Evolutionary conservation across 768 basidiomycete species (phyloP).

Genomic region (Hortiboletus campestris): DNA sequence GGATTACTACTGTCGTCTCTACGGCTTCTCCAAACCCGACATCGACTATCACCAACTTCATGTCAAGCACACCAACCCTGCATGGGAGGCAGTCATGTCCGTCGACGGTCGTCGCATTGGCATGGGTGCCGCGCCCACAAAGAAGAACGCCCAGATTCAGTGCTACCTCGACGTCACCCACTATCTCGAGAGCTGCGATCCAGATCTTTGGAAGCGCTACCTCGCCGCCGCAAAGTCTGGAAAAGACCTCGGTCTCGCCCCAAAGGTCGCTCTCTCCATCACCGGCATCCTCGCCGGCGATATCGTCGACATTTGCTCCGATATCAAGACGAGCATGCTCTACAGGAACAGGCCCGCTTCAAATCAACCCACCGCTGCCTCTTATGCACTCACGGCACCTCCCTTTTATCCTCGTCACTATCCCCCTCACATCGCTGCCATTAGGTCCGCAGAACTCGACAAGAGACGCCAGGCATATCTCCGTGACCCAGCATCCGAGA

Average conservation of each 20-base stretch:
- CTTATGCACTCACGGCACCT: conserved; percentile 1
- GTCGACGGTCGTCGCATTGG: conserved; percentile 83
- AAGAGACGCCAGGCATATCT: conserved; percentile 59
- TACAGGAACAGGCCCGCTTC: conserved; percentile 61
- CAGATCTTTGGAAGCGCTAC: conserved; percentile 74
- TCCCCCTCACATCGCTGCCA: conserved; percentile 32
- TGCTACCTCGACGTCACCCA: conserved; percentile 87
- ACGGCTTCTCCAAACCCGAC: conserved; percentile 70
- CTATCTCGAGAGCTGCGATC: conserved; percentile 85
- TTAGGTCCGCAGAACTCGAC: conserved; percentile 59
- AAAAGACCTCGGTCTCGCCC: conserved; percentile 68
- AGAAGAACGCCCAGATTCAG: conserved; percentile 67
- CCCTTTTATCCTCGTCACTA: conserved; percentile 28
- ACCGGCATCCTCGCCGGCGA: conserved; percentile 62
- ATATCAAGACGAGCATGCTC: conserved; percentile 61
- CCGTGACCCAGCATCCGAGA: conserved; percentile 53
- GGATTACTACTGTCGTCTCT: conserved; percentile 90
- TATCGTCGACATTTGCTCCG: conserved; percentile 66
- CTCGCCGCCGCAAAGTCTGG: conserved; percentile 58
- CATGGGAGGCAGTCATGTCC: conserved; percentile 74
- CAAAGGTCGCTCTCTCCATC: conserved; percentile 64
- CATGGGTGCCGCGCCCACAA: conserved; percentile 62
- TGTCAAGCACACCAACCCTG: conserved; percentile 17
- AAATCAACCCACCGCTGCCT: conserved; percentile 5
- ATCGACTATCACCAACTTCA: conserved; percentile 48